These are phyloP conservation scores for Coemansia reversa DNA, from an alignment of 192 early-diverging fungal species.

Conservation along the genomic window DNA sequence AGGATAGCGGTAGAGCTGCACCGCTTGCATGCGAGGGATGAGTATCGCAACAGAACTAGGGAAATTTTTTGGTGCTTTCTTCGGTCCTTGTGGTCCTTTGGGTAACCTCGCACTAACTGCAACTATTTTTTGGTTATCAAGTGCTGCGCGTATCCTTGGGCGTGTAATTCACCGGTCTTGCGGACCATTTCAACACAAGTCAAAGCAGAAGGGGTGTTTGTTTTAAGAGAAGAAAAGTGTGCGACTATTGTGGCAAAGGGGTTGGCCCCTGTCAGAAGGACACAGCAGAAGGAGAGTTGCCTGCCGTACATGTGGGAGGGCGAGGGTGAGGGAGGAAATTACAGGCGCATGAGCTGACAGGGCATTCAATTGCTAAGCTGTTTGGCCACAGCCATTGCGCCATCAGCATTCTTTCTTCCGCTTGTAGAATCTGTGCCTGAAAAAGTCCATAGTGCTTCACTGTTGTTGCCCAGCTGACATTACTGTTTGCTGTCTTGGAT, in stretches of 20 bases:
- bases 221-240: no score
- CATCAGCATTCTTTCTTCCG: not conserved
- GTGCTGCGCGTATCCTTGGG: not conserved
- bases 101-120: not conserved
- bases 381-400: not conserved
- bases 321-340: not conserved
- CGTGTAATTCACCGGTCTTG: not conserved
- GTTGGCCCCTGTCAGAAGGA: no score
- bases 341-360: no score
- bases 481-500: slow-evolving; percentile 1
- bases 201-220: no score
- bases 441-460: not conserved
- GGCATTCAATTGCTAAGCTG: not conserved
- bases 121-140: not conserved
- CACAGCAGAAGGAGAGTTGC: no score
- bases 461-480: not conserved
- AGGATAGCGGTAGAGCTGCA: not conserved
- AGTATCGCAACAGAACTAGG: not conserved
- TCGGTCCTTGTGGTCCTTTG: not conserved
- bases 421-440: not conserved
- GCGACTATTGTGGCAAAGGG: no score
- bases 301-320: not conserved
- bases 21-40: not conserved
- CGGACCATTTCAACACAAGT: no score
- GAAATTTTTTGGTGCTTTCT: not conserved